Conservation (phyloP, 73 alveolate genomes). For the Blepharisma stoltei region DNA sequence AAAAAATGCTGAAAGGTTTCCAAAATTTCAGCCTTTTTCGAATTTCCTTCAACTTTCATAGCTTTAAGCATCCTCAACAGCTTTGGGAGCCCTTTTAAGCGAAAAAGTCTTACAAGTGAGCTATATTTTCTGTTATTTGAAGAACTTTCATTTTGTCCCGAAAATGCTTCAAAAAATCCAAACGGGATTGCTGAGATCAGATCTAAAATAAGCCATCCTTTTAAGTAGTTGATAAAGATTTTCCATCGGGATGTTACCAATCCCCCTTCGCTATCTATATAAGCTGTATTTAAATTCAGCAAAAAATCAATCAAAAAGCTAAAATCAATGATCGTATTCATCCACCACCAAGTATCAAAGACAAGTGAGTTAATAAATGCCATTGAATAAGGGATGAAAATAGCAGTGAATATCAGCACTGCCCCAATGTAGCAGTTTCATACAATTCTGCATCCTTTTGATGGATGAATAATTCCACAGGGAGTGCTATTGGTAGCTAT, state of each 20-base stretch:
- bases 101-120: not conserved
- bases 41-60: not conserved
- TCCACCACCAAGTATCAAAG: constrained; percentile 28
- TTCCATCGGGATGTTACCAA: constrained; percentile 45
- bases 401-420: constrained; percentile 50
- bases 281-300: constrained; percentile 64
- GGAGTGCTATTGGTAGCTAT: not conserved
- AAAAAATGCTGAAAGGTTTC: not conserved
- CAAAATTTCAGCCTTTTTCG: not conserved
- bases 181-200: constrained; percentile 70
- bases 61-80: constrained; percentile 3
- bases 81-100: constrained; percentile 15
- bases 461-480: not conserved
- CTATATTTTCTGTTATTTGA: not conserved
- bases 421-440: not conserved
- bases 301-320: constrained; percentile 62
- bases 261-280: constrained; percentile 61
- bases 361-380: constrained; percentile 39
- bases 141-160: not conserved
- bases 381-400: constrained; percentile 40
- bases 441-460: not conserved
- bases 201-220: constrained; percentile 75
- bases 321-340: constrained; percentile 54
- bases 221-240: constrained; percentile 51
- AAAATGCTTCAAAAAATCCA: constrained; percentile 33